Evolutionary conservation across 164 flowering plant species (phyloP), one percentile per base, ranked within the genome.

Genomic region (Dillenia turbinata): DNA sequence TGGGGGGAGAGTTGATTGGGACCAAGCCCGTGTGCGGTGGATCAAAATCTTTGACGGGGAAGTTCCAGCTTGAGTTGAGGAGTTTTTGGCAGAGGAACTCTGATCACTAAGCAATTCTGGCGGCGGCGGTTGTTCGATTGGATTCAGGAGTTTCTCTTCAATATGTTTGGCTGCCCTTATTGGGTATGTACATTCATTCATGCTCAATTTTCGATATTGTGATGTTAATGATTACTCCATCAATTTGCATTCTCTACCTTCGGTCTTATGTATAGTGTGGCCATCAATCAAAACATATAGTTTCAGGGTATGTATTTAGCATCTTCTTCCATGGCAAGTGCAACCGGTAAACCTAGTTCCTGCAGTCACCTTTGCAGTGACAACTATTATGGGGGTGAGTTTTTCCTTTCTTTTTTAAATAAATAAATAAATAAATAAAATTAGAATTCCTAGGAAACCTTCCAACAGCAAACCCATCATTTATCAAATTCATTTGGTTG

Each of bases 341-440:
- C 92, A 14, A 78, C 79, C 77, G 63, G 63, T 13, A 88, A 88
- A 88, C 67, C 74, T 86, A 7, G 52, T 86, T 44, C 97, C 95
- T 33, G 91, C 88, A 16, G 56, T 89, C 69, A 88, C 89, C 49
- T 83, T 88, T 67, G 15, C 79, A 5, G 59, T 85, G 56, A 81
- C 91, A 9, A 49, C 72, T 15, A 9, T 61, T 33, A 8, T 75
- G 1, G 89, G n/a, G 90, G 90, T 85, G 83, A 59, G 46, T 62
- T 13, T 10, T 4, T 56, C 47, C 47, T 24, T 58, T 6, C 22
- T 16, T 54, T 17, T 4, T 33, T 49, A 19, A 19, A 19, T 19
- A 19, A n/a, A n/a, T n/a, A n/a, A n/a, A n/a, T n/a, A n/a, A n/a
- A n/a, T n/a, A n/a, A n/a, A n/a, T n/a, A 26, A 26, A 26, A 26